Conservation (phyloP, 441 rosid genomes). For the Macaranga tanarius region DNA sequence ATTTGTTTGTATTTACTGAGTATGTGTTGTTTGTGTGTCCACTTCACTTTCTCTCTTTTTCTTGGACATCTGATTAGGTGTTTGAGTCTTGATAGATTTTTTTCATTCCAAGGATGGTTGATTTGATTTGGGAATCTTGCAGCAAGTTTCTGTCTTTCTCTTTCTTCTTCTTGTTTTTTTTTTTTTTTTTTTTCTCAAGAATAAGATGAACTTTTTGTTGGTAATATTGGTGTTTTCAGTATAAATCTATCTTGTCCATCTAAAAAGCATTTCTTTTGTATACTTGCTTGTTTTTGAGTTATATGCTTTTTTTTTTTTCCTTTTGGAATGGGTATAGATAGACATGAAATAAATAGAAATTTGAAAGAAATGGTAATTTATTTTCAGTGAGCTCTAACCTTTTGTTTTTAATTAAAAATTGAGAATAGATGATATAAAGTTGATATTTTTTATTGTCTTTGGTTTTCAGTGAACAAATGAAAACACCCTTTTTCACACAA, state of each 20-base stretch:
- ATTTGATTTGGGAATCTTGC: conserved; percentile 16
- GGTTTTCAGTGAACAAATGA: not conserved
- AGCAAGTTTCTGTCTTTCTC: not conserved
- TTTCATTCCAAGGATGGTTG: conserved; percentile 12
- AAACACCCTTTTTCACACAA: conserved; percentile 8
- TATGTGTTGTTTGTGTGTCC: not conserved
- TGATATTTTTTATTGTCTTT: not conserved
- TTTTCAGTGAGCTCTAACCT: not conserved
- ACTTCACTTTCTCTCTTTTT: not conserved
- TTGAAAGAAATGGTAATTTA: not conserved
- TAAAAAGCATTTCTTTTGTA: conserved; percentile 3
- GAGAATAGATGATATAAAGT: not conserved
- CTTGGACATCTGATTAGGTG: conserved; percentile 2
- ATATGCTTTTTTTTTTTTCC: not conserved
- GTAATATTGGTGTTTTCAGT: not conserved
- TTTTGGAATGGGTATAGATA: conserved; percentile 5
- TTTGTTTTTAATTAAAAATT: not conserved
- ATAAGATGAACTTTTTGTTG: not conserved
- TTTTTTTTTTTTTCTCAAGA: too few relatives aligned
- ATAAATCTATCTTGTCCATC: conserved; percentile 5
- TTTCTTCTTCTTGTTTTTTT: not conserved
- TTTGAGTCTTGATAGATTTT: not conserved
- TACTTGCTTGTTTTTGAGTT: conserved; percentile 7
- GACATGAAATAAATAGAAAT: not conserved
- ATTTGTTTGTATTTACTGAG: not conserved